Conservation (phyloP, 1,284 basidiomycete genomes). For the Erythrobasidium hasegawianum region DNA sequence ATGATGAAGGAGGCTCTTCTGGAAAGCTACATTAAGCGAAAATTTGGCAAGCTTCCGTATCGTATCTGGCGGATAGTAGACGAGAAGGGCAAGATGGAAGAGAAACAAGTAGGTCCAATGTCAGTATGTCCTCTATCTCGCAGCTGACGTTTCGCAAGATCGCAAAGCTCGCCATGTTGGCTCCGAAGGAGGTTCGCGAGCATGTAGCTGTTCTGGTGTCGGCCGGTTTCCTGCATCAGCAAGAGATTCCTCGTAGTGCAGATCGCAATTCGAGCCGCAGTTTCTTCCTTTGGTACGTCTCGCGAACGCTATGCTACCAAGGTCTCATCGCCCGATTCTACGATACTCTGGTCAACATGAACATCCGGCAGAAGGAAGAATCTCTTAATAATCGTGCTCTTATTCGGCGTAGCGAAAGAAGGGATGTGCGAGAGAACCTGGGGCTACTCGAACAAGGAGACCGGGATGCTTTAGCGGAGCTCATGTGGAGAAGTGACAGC, state of each 20-base stretch:
- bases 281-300: slow-evolving; percentile 85
- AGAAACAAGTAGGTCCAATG: slow-evolving; percentile 81
- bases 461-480: slow-evolving; percentile 57
- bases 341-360: slow-evolving; percentile 81
- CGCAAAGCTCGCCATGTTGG: slow-evolving; percentile 87
- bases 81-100: slow-evolving; percentile 90
- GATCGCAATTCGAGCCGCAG: slow-evolving; percentile 79
- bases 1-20: slow-evolving; percentile 26
- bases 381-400: slow-evolving; percentile 63
- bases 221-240: slow-evolving; percentile 76
- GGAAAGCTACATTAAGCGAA: slow-evolving; percentile 41
- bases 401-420: slow-evolving; percentile 71
- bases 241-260: slow-evolving; percentile 82
- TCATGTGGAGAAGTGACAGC: slow-evolving; percentile 61
- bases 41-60: slow-evolving; percentile 79
- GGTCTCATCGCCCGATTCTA: slow-evolving; percentile 71
- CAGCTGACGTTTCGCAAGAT: slow-evolving; percentile 60
- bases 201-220: slow-evolving; percentile 72
- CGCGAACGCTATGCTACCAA: slow-evolving; percentile 72
- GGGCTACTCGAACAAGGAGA: slow-evolving; percentile 69
- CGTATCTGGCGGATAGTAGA: slow-evolving; percentile 76
- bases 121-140: not conserved
- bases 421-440: slow-evolving; percentile 67
- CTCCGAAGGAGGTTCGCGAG: slow-evolving; percentile 78
- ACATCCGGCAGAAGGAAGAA: slow-evolving; percentile 66